Evolutionary conservation across 2,329 filamentous ascomycete species (phyloP), one percentile per base, ranked within the genome.

Genomic region (Talaromyces marneffei): DNA sequence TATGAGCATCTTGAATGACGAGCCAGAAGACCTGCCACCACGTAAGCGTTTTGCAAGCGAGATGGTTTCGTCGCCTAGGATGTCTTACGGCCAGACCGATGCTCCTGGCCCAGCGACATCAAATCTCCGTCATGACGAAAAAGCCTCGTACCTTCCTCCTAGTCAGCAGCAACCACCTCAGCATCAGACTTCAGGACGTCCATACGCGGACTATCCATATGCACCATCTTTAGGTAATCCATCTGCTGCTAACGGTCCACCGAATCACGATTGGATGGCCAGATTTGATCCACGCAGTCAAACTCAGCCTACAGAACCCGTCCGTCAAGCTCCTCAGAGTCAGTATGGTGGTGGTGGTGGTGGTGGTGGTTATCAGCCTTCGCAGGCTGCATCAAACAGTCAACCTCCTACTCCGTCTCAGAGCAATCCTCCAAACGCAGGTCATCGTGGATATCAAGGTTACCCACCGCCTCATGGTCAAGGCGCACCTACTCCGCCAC

Each of bases 1-100:
- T 50, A 78, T 79, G 72, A 78, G 71, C 62, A 76, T 81, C 42
- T 68, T 81, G 35, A 81, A 81, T 63, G 77, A 79, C 55, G 79
- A 80, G 60, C 74, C 78, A 0, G 75, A 78, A 40, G 79, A 80
- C 54, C 79, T 77, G 35, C 75, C 75, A 61, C 78, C 75, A 33
- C 72, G 74, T 35, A 80, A 80, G 63, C 72, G 77, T 9, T 75
- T 78, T 57, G 75, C 76, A n/a, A 71, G 74, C 62, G 78, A 79
- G 62, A 65, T 63, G 46, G 37, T 29, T n/a, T 37, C 53, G 14
- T 62, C 54, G 16, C 61, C 61, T 53, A 46, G 61, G 25, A 57
- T 57, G 53, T 33, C 56, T 10, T 63, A 63, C 20, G 57, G 57
- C 14, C 52, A 60, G 23, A 16, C 42, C 44, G 58, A 59, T 42